Evolutionary conservation across 139 green algal genomes (phyloP).

Genomic region (Volvox reticuliferus): DNA sequence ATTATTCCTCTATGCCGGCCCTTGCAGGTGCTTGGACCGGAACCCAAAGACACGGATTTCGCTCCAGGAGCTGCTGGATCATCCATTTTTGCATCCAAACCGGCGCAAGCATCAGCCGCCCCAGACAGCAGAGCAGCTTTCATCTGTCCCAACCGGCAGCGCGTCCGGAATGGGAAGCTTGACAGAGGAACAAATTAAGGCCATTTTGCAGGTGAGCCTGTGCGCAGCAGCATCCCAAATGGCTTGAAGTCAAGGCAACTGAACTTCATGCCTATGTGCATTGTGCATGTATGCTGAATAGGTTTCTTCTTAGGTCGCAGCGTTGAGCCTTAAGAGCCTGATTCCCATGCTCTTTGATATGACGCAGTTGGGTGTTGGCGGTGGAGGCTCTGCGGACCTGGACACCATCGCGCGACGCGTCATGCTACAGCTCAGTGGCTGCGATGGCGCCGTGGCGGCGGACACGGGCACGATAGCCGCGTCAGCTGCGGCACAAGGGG

Average conservation of each 20-base stretch:
- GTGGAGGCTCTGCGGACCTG: constrained; percentile 66
- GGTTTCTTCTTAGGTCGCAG: too few species aligned
- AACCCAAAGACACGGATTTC: constrained; percentile 85
- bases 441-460: neutral
- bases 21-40: constrained; percentile 86
- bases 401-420: constrained; percentile 76
- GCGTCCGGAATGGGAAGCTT: constrained; percentile 52
- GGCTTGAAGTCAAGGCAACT: too few species aligned
- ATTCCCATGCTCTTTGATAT: neutral
- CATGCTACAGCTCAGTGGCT: constrained; percentile 75
- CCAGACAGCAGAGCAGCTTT: neutral
- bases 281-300: too few species aligned
- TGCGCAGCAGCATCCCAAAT: too few species aligned
- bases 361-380: constrained; percentile 57
- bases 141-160: neutral
- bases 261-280: too few species aligned
- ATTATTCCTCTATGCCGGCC: neutral
- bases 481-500: neutral
- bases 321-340: too few species aligned
- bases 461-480: neutral
- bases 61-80: constrained; percentile 85
- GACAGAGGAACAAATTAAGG: constrained; percentile 78
- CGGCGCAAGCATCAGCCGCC: neutral
- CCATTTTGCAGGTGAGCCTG: constrained; percentile 73
- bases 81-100: constrained; percentile 89